Conservation (phyloP, 2,329 filamentous ascomycete species). For the Hypoxylon sp. region DNA sequence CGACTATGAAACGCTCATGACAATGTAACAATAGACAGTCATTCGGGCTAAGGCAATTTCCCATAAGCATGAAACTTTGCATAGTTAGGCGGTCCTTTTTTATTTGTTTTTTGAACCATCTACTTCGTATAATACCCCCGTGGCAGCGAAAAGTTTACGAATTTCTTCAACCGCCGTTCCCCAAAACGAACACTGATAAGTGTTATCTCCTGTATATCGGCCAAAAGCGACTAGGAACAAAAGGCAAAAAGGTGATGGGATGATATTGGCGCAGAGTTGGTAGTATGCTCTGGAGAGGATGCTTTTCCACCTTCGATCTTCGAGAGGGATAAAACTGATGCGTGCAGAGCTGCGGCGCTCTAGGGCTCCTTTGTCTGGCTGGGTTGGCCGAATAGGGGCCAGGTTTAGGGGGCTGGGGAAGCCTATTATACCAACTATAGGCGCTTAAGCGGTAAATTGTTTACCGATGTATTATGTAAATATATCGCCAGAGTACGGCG, state of each 20-base stretch:
- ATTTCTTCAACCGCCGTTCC: slow-evolving; percentile 27
- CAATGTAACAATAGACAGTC: slow-evolving; percentile 50
- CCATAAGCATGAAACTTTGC: slow-evolving; percentile 42
- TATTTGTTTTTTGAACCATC: slow-evolving; percentile 16
- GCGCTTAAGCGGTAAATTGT: slow-evolving; percentile 25
- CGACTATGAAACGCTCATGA: slow-evolving; percentile 51
- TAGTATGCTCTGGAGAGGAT: slow-evolving; percentile 8
- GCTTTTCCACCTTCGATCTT: neutral
- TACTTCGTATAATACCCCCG: slow-evolving; percentile 38
- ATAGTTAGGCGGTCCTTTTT: slow-evolving; percentile 47
- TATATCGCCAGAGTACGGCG: slow-evolving; percentile 35
- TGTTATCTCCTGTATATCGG: slow-evolving; percentile 33
- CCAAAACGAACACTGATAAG: slow-evolving; percentile 17
- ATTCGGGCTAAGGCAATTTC: slow-evolving; percentile 42
- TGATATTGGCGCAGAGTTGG: slow-evolving; percentile 16
- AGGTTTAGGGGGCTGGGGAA: slow-evolving; percentile 2
- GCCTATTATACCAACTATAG: slow-evolving; percentile 21
- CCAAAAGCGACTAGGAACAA: slow-evolving; percentile 21
- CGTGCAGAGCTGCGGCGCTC: slow-evolving; percentile 22
- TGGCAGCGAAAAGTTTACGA: slow-evolving; percentile 37
- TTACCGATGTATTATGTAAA: slow-evolving; percentile 44
- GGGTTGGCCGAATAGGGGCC: slow-evolving; percentile 10
- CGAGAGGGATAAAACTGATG: slow-evolving; percentile 7
- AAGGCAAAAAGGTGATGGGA: slow-evolving; percentile 15
- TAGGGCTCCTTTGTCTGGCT: slow-evolving; percentile 23